Conservation (phyloP, 202 grass and related monocot genomes). For the Panicum virgatum region DNA sequence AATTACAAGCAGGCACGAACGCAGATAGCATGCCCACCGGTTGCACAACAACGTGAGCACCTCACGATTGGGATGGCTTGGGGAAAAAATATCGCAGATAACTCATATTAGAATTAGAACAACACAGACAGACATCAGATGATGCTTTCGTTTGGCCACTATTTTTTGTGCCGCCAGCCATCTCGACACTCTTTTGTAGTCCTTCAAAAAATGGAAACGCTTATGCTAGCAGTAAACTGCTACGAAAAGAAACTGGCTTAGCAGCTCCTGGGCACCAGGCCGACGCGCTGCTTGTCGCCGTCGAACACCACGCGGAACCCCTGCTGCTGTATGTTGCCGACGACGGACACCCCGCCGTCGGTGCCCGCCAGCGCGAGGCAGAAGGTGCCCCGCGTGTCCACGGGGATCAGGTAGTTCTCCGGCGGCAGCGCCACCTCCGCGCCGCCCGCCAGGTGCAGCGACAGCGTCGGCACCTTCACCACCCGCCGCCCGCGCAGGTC, state of each 20-base stretch:
- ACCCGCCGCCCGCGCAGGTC: constrained; percentile 4
- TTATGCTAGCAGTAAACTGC: no score
- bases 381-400: constrained; percentile 62
- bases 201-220: neutral
- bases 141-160: neutral
- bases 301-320: constrained; percentile 67
- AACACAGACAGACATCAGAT: neutral
- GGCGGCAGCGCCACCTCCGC: constrained; percentile 49
- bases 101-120: neutral
- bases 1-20: no score
- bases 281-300: constrained; percentile 37
- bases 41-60: neutral
- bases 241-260: neutral
- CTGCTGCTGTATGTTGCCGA: constrained; percentile 77
- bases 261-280: constrained; percentile 49
- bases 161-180: neutral
- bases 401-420: constrained; percentile 68
- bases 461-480: constrained; percentile 60
- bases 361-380: constrained; percentile 61
- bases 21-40: neutral
- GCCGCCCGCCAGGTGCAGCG: constrained; percentile 46
- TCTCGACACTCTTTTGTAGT: neutral
- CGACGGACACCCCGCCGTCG: constrained; percentile 56
- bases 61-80: neutral
- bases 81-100: neutral